Evolutionary conservation across 768 basidiomycete genomes (phyloP), one percentile per base, ranked within the genome.

Genomic region (Termitomyces sp.): DNA sequence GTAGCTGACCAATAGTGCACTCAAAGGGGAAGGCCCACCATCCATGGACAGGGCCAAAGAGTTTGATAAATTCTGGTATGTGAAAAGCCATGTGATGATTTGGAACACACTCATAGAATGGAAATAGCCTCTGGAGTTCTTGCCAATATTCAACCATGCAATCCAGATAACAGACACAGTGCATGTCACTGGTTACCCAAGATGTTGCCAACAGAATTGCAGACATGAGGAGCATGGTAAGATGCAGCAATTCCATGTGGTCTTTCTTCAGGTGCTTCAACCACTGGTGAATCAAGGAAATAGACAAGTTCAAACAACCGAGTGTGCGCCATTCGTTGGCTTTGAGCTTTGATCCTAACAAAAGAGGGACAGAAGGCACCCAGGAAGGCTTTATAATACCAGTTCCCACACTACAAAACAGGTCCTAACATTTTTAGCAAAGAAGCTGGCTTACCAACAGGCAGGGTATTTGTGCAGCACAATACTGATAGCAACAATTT

Each of bases 11-110:
- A 54, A 80, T 79, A 13, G 75, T 57, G 0, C 67, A 54, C 57
- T 80, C 75, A 48, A 74, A 78, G 0, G 75, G 75, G 60, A 75
- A 79, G 2, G 68, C 66, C 75, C 76, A 79, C 79, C 76, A 80
- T 1, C 69, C 70, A 46, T 69, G 67, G 0, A 74, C 65, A 18
- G 76, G 77, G 0, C 79, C 73, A 58, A 69, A 78, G 4, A 58
- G 55, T 9, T 24, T 11, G 1, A 76, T 49, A 42, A 73, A 75
- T 2, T 68, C 58, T 0, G 59, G 42, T 1, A 76, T 58, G 36
- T 77, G 75, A 24, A 75, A 44, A 0, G 68, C 68, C 45, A 67
- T 63, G 51, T 77, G 73, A 54, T 76, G 70, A 51, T 73, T 74
- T 0, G 64, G 69, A 15, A 58, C 38, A 54, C 54, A 62, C 0